These are phyloP conservation scores for Trametes gibbosa DNA, from an alignment of 768 basidiomycete species.

Conservation along the genomic window DNA sequence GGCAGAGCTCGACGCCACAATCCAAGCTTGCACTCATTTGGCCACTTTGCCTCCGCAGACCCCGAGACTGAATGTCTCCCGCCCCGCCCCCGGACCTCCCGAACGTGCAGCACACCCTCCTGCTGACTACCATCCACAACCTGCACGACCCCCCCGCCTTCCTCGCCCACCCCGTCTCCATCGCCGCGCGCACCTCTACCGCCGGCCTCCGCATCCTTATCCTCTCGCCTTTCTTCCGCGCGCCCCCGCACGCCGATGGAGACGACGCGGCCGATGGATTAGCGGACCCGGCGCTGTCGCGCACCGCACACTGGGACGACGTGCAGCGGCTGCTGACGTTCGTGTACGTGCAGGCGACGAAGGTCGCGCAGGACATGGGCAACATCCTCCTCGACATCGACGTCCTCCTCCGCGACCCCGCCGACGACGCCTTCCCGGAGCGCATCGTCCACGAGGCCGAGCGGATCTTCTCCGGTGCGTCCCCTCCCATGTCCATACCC, in stretches of 20 bases:
- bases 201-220: conserved; percentile 60
- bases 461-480: conserved; percentile 26
- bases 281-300: conserved; percentile 28
- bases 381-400: conserved; percentile 76
- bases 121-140: conserved; percentile 53
- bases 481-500: conserved; percentile 3
- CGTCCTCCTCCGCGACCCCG: conserved; percentile 63
- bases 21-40: too few species aligned
- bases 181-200: conserved; percentile 46
- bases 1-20: too few species aligned
- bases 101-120: conserved; percentile 31
- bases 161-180: conserved; percentile 51
- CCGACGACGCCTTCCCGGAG: conserved; percentile 39
- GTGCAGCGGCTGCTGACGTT: conserved; percentile 78
- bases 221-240: conserved; percentile 54
- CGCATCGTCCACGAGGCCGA: conserved; percentile 38
- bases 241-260: not conserved
- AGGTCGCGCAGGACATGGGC: conserved; percentile 61
- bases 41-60: not conserved
- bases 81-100: conserved; percentile 8
- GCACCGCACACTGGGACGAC: conserved; percentile 55
- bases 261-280: too few species aligned
- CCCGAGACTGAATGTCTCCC: not conserved
- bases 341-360: conserved; percentile 84
- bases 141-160: conserved; percentile 50